Base-by-base conservation (phyloP, 2,329 filamentous ascomycete genomes). In the Colletotrichum salicis region DNA sequence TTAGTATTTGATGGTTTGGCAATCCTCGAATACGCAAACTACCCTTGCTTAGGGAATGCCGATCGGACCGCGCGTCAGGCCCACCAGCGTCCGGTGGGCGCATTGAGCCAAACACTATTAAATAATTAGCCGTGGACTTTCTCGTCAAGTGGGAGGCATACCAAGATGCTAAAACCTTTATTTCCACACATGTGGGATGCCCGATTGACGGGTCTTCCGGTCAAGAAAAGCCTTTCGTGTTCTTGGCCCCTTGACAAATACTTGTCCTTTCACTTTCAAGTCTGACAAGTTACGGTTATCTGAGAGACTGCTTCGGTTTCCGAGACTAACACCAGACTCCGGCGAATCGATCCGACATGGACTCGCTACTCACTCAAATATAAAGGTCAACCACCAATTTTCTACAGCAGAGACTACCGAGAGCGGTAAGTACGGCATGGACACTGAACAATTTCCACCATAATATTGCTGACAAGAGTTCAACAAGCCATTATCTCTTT, bases 91-190 rank as follows among this genome's bases (percentile, higher is more conserved):
- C 27, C 52, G 55, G 29, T 24, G 62, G 22, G 52, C 22, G 31
- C 41, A 22, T 48, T 48, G 41, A 22, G 41, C 41, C 41, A 22
- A 48, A 48, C 41, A n/a, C 41, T 48, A 22, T 48, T 48, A 22
- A n/a, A 48, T 48, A 22, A 48, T 8, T 48, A 48, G 19, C 4
- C 41, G 15, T 22, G 19, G 62, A 12, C 33, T 19, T 31, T 22
- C 15, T 48, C 52, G 63, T 64, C 52, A 65, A 58, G 54, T 65
- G 63, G 63, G 54, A 27, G 54, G 52, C 52, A 58, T 58, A 35
- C 54, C 22, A 65, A 27, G 35, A n/a, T 48, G 41, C 41, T n/a
- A 22, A 22, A 48, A 8, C 1, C 19, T 48, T n/a, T n/a, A 48
- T 48, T 48, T 5, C 19, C 8, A 22, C 41, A 11, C 15, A n/a